Percentiles rank a stretch among this genome's conserved stretches.
These are phyloP conservation scores for Schizonepeta tenuifolia DNA, from an alignment of 257 asterid genomes.

Conservation along the genomic window DNA sequence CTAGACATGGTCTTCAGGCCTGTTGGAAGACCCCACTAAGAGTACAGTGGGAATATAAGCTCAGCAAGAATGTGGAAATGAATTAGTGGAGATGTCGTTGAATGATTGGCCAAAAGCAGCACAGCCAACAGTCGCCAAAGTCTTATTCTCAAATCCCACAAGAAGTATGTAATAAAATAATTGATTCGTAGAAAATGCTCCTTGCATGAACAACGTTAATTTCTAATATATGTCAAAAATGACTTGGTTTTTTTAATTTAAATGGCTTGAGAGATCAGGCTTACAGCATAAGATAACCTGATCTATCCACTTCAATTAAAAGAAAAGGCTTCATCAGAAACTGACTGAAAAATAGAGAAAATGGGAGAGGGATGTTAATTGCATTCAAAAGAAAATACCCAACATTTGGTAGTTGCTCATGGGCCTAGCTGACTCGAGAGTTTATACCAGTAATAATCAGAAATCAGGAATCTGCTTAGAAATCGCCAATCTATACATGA, in stretches of 20 bases:
- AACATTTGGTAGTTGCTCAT: conserved; percentile 1
- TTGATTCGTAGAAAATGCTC: neutral
- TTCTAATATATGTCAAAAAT: neutral
- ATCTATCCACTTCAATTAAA: neutral
- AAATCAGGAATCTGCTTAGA: neutral
- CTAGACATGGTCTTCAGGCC: neutral
- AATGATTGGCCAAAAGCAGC: neutral
- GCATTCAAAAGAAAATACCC: neutral
- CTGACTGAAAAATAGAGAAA: neutral
- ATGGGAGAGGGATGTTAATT: neutral
- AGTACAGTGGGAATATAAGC: neutral
- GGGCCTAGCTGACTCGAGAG: neutral
- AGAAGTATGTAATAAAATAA: neutral
- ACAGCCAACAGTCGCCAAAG: neutral
- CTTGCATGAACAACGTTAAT: neutral
- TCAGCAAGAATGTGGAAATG: neutral
- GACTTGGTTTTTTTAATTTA: neutral
- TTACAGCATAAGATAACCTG: neutral
- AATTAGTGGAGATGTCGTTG: neutral
- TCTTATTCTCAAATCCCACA: neutral
- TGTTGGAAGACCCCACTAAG: neutral
- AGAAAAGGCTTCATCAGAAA: conserved; percentile 5
- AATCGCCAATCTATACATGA: conserved; percentile 14
- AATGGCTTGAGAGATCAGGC: neutral
- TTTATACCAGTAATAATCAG: neutral